Percentiles rank a stretch among this genome's conserved stretches.
Conservation (phyloP, 306 rosid genomes). For the Prunus mongolica region DNA sequence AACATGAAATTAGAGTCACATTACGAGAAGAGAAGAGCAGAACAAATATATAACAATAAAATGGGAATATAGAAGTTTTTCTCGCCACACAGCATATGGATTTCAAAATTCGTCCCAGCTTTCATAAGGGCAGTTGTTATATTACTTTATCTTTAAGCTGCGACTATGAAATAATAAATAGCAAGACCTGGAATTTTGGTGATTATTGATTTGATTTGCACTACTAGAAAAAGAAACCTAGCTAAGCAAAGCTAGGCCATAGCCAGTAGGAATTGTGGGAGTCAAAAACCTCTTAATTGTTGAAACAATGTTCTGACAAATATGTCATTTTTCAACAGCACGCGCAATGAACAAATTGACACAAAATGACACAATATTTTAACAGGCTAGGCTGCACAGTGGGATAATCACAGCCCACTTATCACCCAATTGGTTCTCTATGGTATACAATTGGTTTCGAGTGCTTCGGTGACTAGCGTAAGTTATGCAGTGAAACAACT, state of each 20-base stretch:
- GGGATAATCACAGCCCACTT: not conserved
- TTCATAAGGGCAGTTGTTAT: too few species aligned
- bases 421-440: not conserved
- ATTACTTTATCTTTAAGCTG: too few species aligned
- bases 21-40: too few species aligned
- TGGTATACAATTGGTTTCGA: not conserved
- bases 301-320: constrained; percentile 44
- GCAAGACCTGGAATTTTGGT: not conserved
- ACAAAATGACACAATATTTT: not conserved
- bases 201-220: too few species aligned
- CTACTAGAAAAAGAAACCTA: not conserved
- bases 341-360: constrained; percentile 39
- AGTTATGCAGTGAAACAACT: not conserved
- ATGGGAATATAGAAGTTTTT: too few species aligned
- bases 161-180: too few species aligned
- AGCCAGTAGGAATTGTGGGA: constrained; percentile 1
- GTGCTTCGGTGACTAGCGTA: not conserved
- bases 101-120: too few species aligned
- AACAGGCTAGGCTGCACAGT: not conserved
- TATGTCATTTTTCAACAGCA: constrained; percentile 55
- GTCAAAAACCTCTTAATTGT: constrained; percentile 45
- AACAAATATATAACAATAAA: too few species aligned
- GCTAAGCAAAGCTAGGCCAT: constrained; percentile 12
- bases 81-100: too few species aligned
- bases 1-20: not conserved